These are phyloP conservation scores for Lepidopterella palustris DNA, from an alignment of 495 filamentous ascomycete species.

Conservation along the genomic window DNA sequence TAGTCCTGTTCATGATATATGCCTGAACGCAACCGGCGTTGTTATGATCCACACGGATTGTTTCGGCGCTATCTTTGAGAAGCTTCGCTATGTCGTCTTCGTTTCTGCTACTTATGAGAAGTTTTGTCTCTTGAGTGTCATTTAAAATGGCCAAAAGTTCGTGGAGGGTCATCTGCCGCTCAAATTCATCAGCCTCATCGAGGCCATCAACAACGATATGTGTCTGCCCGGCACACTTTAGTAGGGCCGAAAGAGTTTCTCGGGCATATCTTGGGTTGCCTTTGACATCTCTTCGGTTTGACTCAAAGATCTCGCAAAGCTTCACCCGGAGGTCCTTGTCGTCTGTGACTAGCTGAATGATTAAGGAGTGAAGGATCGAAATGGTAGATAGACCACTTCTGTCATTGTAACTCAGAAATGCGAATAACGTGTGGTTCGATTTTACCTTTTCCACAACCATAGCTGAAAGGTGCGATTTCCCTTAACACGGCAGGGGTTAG, in stretches of 20 bases:
- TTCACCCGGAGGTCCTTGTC: not conserved
- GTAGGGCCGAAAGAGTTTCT: not conserved
- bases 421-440: constrained; percentile 5
- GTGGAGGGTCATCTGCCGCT: not conserved
- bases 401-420: constrained; percentile 13
- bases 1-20: not conserved
- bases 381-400: not conserved
- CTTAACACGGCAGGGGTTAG: too few species aligned
- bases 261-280: not conserved
- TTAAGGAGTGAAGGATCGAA: constrained; percentile 11
- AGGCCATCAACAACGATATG: not conserved
- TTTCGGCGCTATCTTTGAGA: not conserved
- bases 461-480: too few species aligned
- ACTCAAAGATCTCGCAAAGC: not conserved
- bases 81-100: constrained; percentile 12
- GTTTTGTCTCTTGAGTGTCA: not conserved
- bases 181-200: not conserved
- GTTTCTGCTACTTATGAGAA: constrained; percentile 24
- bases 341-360: constrained; percentile 11
- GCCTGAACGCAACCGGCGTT: not conserved
- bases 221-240: not conserved
- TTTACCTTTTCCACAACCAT: not conserved
- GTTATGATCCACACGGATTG: not conserved
- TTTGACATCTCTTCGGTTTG: not conserved
- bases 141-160: not conserved